Evolutionary conservation across 345 rosid species (phyloP).

Genomic region (Litchi chinensis): DNA sequence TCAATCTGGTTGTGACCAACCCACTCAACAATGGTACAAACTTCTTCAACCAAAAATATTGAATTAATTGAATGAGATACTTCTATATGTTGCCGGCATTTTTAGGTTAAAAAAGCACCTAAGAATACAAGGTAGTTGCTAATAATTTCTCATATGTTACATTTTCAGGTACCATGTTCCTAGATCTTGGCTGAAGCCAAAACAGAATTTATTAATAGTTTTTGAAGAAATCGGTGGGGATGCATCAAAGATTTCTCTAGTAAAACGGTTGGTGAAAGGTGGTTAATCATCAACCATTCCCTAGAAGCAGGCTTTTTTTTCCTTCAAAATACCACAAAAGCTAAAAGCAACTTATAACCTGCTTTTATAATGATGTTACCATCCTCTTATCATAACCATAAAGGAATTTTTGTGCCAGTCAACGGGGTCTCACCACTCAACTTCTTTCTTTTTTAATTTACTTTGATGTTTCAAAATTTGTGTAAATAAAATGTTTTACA

Average conservation of each 20-base stretch:
- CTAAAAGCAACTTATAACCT: neutral
- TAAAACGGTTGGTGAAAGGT: constrained; percentile 38
- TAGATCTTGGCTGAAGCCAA: constrained; percentile 58
- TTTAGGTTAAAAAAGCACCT: no score
- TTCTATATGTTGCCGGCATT: no score
- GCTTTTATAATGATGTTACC: constrained; percentile 14
- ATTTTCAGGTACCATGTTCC: constrained; percentile 68
- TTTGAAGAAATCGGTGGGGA: constrained; percentile 67
- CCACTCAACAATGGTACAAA: constrained; percentile 62
- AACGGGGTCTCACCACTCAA: no score
- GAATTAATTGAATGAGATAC: neutral
- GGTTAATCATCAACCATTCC: neutral
- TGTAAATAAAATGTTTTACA: no score
- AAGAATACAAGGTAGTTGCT: neutral
- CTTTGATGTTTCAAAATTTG: no score
- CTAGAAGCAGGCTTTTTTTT: neutral
- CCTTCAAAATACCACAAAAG: neutral
- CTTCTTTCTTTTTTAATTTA: no score
- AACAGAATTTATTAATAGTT: constrained; percentile 44
- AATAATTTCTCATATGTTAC: neutral
- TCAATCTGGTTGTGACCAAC: constrained; percentile 53
- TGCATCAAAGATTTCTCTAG: constrained; percentile 45
- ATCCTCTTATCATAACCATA: neutral
- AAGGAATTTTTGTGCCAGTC: no score
- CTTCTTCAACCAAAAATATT: neutral